phyloP scores from a whole-genome alignment of 2,329 filamentous ascomycete species.

The Penicillium rolfsii region DNA sequence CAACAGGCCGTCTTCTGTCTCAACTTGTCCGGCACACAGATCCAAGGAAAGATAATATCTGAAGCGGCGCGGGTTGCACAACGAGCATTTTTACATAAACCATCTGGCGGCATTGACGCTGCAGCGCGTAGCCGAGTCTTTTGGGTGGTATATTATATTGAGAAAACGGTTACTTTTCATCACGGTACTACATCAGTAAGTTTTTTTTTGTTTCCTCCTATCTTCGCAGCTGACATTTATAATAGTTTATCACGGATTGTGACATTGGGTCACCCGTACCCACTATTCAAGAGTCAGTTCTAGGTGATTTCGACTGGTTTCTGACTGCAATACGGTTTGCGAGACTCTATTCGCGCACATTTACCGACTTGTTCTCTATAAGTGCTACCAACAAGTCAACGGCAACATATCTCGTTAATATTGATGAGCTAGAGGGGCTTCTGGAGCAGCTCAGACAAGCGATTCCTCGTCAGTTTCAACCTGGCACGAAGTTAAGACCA shows the following conservation, averaged over 20 bases:
- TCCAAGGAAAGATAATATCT: background rate
- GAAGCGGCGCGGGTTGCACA: constrained; percentile 1
- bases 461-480: background rate
- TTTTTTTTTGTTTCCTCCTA: background rate
- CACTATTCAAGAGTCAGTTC: background rate
- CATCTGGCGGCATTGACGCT: background rate
- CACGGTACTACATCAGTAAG: background rate
- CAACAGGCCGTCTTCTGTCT: background rate
- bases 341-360: background rate
- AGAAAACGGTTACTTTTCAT: background rate
- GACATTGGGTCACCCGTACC: constrained; percentile 1
- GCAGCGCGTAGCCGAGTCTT: background rate
- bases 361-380: background rate
- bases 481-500: background rate
- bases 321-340: background rate
- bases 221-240: background rate
- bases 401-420: background rate
- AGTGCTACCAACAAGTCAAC: background rate
- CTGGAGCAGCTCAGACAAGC: background rate
- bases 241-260: background rate
- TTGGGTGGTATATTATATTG: constrained; percentile 4
- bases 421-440: background rate
- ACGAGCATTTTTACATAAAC: background rate
- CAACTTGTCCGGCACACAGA: background rate
- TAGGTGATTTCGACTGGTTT: background rate